phyloP scores from a whole-genome alignment of 345 rosid species.

The Eucalyptus viminalis region DNA sequence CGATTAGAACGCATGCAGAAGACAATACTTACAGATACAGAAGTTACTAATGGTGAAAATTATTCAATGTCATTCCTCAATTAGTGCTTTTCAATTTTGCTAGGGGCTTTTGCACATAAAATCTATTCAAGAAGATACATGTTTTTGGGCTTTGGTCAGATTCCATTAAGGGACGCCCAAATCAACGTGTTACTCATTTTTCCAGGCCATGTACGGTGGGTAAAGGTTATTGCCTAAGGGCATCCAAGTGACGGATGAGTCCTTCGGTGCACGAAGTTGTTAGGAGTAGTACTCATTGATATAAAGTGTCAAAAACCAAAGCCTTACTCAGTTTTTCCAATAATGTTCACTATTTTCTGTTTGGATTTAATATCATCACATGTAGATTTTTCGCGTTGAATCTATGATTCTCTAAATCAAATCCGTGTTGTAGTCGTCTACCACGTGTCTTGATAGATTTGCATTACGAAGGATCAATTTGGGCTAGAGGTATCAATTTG shows the following conservation, averaged over 20 bases:
- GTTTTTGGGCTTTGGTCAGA: neutral
- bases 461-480: neutral
- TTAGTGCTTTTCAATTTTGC: neutral
- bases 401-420: neutral
- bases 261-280: too few relatives aligned
- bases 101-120: neutral
- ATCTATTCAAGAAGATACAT: neutral
- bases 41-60: neutral
- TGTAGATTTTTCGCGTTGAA: neutral
- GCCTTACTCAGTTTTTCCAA: neutral
- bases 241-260: too few relatives aligned
- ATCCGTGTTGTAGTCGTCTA: accelerated
- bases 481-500: accelerated
- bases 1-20: too few relatives aligned
- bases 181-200: neutral
- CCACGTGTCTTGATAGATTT: too few relatives aligned
- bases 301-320: neutral
- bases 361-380: neutral
- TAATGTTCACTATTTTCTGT: neutral
- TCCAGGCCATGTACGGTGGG: too few relatives aligned
- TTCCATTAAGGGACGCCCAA: neutral
- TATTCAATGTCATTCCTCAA: neutral
- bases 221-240: too few relatives aligned
- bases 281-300: neutral
- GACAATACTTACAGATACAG: too few relatives aligned